phyloP scores from a whole-genome alignment of 164 flowering plant species.

The Tetrastigma voinierianum region DNA sequence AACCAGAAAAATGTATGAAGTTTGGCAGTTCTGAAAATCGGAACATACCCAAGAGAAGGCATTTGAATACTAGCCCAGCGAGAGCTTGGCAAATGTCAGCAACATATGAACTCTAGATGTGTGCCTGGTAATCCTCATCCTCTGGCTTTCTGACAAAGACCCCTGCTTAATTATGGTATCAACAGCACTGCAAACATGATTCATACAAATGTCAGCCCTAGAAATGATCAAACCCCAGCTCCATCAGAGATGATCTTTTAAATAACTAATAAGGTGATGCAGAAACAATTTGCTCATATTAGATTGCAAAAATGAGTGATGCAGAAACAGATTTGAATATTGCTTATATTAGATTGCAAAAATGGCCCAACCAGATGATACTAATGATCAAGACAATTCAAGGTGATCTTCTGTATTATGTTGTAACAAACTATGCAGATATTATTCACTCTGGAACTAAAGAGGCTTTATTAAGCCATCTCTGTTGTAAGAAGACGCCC shows the following conservation, averaged over 20 bases:
- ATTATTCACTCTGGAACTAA: too few species aligned
- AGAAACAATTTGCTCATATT: background rate
- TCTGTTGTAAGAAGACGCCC: too few species aligned
- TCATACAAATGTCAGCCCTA: background rate
- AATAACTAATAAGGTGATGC: background rate
- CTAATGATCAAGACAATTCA: too few species aligned
- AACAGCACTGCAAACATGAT: slow-evolving; percentile 57
- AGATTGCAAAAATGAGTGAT: too few species aligned
- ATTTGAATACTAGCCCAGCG: slow-evolving; percentile 45
- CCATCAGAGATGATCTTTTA: background rate
- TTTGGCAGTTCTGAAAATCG: background rate
- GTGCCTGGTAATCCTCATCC: slow-evolving; percentile 47
- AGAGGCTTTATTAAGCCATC: too few species aligned
- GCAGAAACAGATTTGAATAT: too few species aligned
- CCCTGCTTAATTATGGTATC: slow-evolving; percentile 71
- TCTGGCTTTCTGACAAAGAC: slow-evolving; percentile 50
- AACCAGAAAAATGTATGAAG: background rate
- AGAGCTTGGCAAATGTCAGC: slow-evolving; percentile 85
- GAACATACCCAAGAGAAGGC: slow-evolving; percentile 47
- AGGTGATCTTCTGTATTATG: too few species aligned
- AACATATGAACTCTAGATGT: slow-evolving; percentile 90
- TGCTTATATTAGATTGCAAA: too few species aligned
- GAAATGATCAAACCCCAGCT: background rate
- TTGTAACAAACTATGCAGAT: too few species aligned
- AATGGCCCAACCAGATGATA: too few species aligned